Evolutionary conservation across 345 rosid genomes (phyloP), one percentile per base, ranked within the genome.

Genomic region (Geranium brycei): DNA sequence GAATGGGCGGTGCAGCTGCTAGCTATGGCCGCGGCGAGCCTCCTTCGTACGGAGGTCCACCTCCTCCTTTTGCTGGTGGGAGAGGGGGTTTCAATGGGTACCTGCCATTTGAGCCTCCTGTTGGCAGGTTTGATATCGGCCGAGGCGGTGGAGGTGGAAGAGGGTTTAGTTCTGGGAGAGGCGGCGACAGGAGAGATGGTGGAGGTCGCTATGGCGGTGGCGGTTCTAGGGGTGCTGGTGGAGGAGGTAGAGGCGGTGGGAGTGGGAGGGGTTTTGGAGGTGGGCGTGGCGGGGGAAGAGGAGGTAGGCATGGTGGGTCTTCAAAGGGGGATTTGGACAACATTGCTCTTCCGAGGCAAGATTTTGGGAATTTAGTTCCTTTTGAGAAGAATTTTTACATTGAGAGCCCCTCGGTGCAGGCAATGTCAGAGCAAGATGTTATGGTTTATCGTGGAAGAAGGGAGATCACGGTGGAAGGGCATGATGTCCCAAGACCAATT

Each of bases 341-440:
- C 17, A 75, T 89, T 66, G 73, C 87, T 4, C 89, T 92, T 64
- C 89, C 89, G 0, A 84, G 69, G 71, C 91, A 85, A 74, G 82
- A 83, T 78, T 92, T 92, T 68, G 87, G 85, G 65, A 76, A 80
- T 60, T 76, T 89, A 38, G 89, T 84, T 5, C 96, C 91, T 51
- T 89, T 92, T 53, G 89, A 92, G 79, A 92, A 89, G 86, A 86
- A 79, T 65, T 89, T 91, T 70, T 92, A 92, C 55, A 60, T 78
- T 40, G 95, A 91, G 74, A 77, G 87, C 60, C 86, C 87, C 35
- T 60, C 83, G 1, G 77, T 92, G 23, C 75, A 75, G 58, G 83
- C 84, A 7, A 84, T 89, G 96, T 76, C 95, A 0, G 95, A 84
- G 59, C 83, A 82, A 1, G 95, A 89, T 66, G 89, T 67, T 60